Conservation (phyloP, 257 asterid species). For the Solanum sejunctum region DNA sequence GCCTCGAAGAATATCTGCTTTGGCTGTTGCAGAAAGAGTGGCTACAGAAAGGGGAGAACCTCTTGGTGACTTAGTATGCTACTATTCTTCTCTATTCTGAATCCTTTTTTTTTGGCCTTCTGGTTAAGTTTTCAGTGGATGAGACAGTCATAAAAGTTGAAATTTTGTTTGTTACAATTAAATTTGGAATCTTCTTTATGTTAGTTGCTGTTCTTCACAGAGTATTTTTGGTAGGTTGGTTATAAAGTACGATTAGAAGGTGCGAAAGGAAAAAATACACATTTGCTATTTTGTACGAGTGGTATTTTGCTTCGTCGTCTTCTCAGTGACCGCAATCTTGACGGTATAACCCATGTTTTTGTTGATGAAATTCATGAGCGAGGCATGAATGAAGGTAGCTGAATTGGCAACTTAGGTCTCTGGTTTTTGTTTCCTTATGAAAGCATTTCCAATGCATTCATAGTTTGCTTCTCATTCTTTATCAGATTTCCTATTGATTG, state of each 20-base stretch:
- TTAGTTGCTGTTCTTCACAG: slow-evolving; percentile 20
- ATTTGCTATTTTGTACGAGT: slow-evolving; percentile 90
- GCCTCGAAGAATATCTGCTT: slow-evolving; percentile 96
- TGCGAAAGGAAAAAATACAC: slow-evolving; percentile 89
- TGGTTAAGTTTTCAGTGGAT: not conserved
- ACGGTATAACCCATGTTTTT: slow-evolving; percentile 81
- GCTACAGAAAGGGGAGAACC: slow-evolving; percentile 96
- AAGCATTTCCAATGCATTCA: slow-evolving; percentile 14
- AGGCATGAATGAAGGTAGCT: slow-evolving; percentile 97
- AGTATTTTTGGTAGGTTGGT: slow-evolving; percentile 65
- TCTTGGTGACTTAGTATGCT: slow-evolving; percentile 90
- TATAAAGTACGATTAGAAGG: slow-evolving; percentile 97
- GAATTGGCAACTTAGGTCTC: slow-evolving; percentile 3
- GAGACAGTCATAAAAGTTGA: not conserved
- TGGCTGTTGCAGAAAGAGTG: slow-evolving; percentile 94
- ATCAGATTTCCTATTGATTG: slow-evolving; percentile 89
- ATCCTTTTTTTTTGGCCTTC: not conserved
- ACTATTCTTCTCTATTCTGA: slow-evolving; percentile 18
- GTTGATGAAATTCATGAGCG: slow-evolving; percentile 99
- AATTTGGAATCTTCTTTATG: slow-evolving; percentile 14
- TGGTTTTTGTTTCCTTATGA: not conserved
- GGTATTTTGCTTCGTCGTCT: slow-evolving; percentile 96
- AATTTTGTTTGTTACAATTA: not conserved
- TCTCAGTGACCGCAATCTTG: slow-evolving; percentile 80
- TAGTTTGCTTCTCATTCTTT: slow-evolving; percentile 17